Conservation (phyloP, 177 flowering plant species). For the Vitis hybrid region DNA sequence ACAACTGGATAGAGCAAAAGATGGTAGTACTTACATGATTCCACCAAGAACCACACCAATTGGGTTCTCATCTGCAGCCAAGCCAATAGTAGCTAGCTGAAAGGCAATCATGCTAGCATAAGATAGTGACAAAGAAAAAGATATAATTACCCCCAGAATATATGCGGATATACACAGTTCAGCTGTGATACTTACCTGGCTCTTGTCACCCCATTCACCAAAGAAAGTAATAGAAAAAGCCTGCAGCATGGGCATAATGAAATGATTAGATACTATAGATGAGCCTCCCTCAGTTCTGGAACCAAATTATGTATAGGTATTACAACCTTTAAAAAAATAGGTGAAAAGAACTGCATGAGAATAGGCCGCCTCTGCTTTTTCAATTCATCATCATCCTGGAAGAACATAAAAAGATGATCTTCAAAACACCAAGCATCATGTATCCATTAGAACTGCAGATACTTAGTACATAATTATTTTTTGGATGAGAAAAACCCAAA, state of each 20-base stretch:
- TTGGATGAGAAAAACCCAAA: too few species aligned
- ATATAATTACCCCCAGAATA: not conserved
- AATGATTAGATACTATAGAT: not conserved
- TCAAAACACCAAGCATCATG: not conserved
- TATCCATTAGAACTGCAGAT: not conserved
- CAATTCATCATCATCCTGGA: conserved; percentile 72
- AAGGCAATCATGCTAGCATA: conserved; percentile 20
- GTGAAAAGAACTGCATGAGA: conserved; percentile 81
- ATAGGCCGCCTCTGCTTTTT: conserved; percentile 74
- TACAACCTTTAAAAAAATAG: conserved; percentile 85
- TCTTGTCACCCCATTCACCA: conserved; percentile 99
- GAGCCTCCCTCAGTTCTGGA: not conserved
- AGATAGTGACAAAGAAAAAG: conserved; percentile 9
- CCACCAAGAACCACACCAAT: conserved; percentile 97
- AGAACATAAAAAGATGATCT: conserved; percentile 10
- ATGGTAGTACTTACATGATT: conserved; percentile 55
- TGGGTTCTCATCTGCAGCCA: conserved; percentile 98
- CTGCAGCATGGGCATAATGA: conserved; percentile 36
- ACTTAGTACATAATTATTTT: too few species aligned
- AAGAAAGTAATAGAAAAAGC: conserved; percentile 98
- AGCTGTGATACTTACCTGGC: conserved; percentile 63
- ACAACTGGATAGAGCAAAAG: too few species aligned
- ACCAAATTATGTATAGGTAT: not conserved
- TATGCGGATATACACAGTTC: not conserved
- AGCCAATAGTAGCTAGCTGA: conserved; percentile 95